A percentile compares a stretch with the other conserved stretches of the same genome.
Evolutionary conservation across 2,329 filamentous ascomycete species (phyloP).

Genomic region (Pezicula neosporulosa): DNA sequence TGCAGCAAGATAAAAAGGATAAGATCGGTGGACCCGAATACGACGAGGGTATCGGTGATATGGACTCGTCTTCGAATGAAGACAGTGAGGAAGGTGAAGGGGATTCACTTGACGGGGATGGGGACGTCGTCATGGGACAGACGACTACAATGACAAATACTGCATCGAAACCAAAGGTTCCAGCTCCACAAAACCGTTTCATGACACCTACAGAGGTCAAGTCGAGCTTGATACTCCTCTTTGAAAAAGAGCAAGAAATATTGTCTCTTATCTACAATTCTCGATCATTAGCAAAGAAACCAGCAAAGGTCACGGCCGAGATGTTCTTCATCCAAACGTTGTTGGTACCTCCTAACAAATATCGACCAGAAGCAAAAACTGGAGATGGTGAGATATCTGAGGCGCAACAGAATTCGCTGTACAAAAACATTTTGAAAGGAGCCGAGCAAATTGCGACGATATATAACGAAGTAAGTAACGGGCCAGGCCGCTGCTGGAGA

Average conservation of each 20-base stretch:
- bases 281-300: slow-evolving; percentile 52
- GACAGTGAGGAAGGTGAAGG: slow-evolving; percentile 38
- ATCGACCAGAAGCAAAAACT: slow-evolving; percentile 80
- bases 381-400: slow-evolving; percentile 81
- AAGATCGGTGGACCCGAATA: slow-evolving; percentile 33
- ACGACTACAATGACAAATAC: slow-evolving; percentile 30
- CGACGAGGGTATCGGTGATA: slow-evolving; percentile 69
- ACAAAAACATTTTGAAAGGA: slow-evolving; percentile 77
- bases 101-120: slow-evolving; percentile 48
- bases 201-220: slow-evolving; percentile 81
- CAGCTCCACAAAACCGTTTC: slow-evolving; percentile 59
- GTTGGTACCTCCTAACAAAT: slow-evolving; percentile 88
- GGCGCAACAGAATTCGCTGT: slow-evolving; percentile 81
- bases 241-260: slow-evolving; percentile 83
- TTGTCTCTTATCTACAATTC: slow-evolving; percentile 82
- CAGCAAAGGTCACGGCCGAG: slow-evolving; percentile 62
- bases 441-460: slow-evolving; percentile 74
- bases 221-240: slow-evolving; percentile 73
- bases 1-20: slow-evolving; percentile 36
- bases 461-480: slow-evolving; percentile 66
- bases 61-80: slow-evolving; percentile 50
- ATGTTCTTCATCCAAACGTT: slow-evolving; percentile 93
- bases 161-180: slow-evolving; percentile 35
- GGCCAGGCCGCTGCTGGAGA: slow-evolving; percentile 15
- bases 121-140: slow-evolving; percentile 57